Percentiles rank a stretch among this genome's conserved stretches.
Conservation (phyloP, 1,284 basidiomycete species). For the Salmacisia buchloeana region DNA sequence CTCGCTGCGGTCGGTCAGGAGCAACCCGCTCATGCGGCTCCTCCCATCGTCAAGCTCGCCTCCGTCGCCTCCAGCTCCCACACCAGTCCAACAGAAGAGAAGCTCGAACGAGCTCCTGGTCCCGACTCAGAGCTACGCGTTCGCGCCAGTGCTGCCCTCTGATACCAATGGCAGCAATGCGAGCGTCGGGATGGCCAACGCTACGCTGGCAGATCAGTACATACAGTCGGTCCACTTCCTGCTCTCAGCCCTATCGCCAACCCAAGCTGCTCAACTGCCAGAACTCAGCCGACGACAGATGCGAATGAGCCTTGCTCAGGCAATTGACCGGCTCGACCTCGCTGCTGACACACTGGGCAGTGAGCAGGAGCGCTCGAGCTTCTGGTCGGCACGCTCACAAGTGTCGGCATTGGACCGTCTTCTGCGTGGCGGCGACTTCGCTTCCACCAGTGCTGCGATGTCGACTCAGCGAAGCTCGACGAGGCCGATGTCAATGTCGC, state of each 20-base stretch:
- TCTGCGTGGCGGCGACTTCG: not conserved
- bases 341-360: not conserved
- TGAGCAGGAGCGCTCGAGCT: not conserved
- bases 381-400: not conserved
- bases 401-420: not conserved
- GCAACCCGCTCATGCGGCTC: constrained; percentile 2
- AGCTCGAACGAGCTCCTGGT: not conserved
- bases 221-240: constrained; percentile 8
- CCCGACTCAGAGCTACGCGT: not conserved
- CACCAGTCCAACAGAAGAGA: not conserved
- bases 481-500: too few relatives aligned
- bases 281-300: constrained; percentile 3
- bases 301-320: constrained; percentile 3
- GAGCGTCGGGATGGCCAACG: not conserved
- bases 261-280: not conserved
- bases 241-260: constrained; percentile 1
- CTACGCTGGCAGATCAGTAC: constrained; percentile 1
- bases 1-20: not conserved
- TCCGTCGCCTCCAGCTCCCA: not conserved
- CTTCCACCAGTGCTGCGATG: not conserved
- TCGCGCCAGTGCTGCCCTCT: not conserved
- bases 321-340: not conserved
- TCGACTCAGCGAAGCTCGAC: too few relatives aligned
- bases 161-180: not conserved
- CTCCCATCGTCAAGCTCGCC: not conserved